Evolutionary conservation across 371 early-diverging fungal species (phyloP), one percentile per base, ranked within the genome.

Genomic region (Mortierella sp.): DNA sequence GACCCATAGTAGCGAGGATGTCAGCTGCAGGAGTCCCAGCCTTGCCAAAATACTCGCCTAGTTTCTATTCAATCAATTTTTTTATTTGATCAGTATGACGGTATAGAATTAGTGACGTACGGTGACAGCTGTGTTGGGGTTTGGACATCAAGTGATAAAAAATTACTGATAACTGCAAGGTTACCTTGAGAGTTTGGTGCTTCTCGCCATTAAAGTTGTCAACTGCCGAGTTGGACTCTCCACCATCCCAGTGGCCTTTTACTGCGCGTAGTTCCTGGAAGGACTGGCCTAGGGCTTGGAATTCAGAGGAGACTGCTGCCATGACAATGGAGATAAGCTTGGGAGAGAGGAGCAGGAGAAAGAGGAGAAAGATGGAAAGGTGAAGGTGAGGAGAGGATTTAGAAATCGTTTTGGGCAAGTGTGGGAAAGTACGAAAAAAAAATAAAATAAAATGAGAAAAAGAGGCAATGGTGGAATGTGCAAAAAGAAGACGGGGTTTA

Each of bases 181-280:
- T 40, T 79, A 83, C 86, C 82, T 87, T 71, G 83, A 88, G 85
- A 23, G 78, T 66, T 28, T 84, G 66, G 75, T 85, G 88, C 75
- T 90, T 90, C 51, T 85, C 85, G 55, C 90, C 89, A 32, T 86
- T 80, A 53, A 82, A 85, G 37, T 85, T 85, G 67, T 90, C 90
- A 49, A 85, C 85, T 29, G 81, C 80, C n/a, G 75, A 72, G 59
- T 86, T 82, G 61, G 79, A 76, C 28, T 86, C 86, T 8, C 84
- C 87, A 34, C 89, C 89, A 23, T 76, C 79, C 80, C 87, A 90
- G 71, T 88, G 86, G 61, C 90, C 90, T 57, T 85, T 85, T 29
- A 74, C 53, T 4, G 22, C 15, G 31, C 89, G 86, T 26, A 90
- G 82, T 65, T 72, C 40, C 56, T 86, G 77, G 70, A 70, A 84